phyloP scores from a whole-genome alignment of 371 early-diverging fungal genomes.

The Basidiobolus heterosporus region DNA sequence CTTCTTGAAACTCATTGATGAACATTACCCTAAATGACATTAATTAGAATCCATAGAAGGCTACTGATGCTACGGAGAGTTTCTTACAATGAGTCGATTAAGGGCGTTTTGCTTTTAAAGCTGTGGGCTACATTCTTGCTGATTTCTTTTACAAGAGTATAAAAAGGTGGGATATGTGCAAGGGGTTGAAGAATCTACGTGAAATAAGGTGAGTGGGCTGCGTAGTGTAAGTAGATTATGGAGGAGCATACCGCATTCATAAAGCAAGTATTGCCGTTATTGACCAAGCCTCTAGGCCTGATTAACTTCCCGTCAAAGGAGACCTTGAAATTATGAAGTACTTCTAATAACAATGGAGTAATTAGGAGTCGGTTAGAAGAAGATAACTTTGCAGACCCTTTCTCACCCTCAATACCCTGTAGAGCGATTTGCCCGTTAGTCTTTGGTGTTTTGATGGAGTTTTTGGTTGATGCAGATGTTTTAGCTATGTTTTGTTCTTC shows the following conservation, averaged over 20 bases:
- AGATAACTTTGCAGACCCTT: no score
- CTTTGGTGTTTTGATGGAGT: no score
- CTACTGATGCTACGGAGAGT: background rate
- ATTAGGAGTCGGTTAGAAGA: no score
- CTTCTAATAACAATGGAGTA: slow-evolving; percentile 11
- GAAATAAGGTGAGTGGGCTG: background rate
- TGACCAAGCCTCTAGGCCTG: slow-evolving; percentile 81
- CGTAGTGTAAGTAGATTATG: background rate
- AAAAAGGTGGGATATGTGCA: slow-evolving; percentile 77
- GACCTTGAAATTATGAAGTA: slow-evolving; percentile 32
- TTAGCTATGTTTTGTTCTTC: no score
- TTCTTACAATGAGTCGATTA: slow-evolving; percentile 66
- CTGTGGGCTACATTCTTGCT: slow-evolving; percentile 40
- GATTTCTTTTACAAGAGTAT: slow-evolving; percentile 56
- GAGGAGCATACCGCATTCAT: slow-evolving; percentile 63
- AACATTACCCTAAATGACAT: slow-evolving; percentile 41
- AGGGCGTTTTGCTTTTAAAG: slow-evolving; percentile 58
- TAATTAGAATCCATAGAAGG: background rate
- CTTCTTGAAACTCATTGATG: slow-evolving; percentile 43
- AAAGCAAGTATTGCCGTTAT: slow-evolving; percentile 92
- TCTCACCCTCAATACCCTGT: no score
- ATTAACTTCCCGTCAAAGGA: slow-evolving; percentile 30
- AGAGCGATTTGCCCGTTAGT: no score
- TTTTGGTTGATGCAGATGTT: no score
- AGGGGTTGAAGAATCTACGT: slow-evolving; percentile 67